Evolutionary conservation across 768 basidiomycete genomes (phyloP), one percentile per base, ranked within the genome.

Genomic region (Mycena maculata): DNA sequence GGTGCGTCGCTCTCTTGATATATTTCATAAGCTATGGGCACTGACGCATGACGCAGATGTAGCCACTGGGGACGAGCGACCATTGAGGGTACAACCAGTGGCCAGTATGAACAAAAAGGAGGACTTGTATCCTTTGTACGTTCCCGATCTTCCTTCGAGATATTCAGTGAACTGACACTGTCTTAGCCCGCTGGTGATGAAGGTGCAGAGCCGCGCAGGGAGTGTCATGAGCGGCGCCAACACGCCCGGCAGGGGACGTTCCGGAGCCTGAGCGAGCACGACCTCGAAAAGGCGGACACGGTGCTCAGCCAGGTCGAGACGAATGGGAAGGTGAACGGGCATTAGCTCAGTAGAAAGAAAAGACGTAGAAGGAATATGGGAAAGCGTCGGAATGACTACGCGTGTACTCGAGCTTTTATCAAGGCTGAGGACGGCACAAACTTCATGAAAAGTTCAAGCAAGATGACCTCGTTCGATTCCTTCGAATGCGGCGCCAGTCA

Each of bases 51-150:
- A n/a, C 8, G 8, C 58, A 92, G 92, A 98, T 98, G 96, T 91
- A 98, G 76, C 80, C 84, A 25, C 82, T 99, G 50, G 83, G 86
- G 15, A 98, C 96, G 13, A 95, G 93, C 76, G 94, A 96, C 78
- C 96, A 93, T 75, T 85, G 88, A 52, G 91, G 92, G 48, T 85
- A 85, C 63, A 83, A 83, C n/a, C n/a, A n/a, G 60, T 92, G 90
- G 90, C 87, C 3, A 75, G 79, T 16, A 55, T 81, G 57, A 81
- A 86, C 28, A 91, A 92, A 15, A 94, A 98, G 59, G 96, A 98
- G 39, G 96, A 97, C 69, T 87, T 88, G 33, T 96, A 94, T 82
- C 94, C 93, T 1, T 94, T 94, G 93, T 94, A 73, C 54, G 92
- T 67, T 38, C 13, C 11, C 13, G 57, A 13, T 60, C 20, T 57